Percentiles rank a stretch among this genome's conserved stretches.
Conservation (phyloP, 2,329 filamentous ascomycete species). For the Chaetothyriales sp. region DNA sequence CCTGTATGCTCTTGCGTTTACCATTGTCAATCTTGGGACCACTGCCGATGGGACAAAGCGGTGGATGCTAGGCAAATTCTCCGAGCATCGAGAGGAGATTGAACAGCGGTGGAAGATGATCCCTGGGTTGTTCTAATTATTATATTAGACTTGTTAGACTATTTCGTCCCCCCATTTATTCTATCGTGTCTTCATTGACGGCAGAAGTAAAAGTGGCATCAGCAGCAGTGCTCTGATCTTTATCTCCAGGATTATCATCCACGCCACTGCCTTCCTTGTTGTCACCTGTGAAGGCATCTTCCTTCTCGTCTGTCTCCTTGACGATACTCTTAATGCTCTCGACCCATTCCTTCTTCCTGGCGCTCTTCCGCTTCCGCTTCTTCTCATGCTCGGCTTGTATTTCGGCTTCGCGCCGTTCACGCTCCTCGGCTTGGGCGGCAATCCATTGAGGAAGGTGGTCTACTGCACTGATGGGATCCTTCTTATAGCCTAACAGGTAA, state of each 20-base stretch:
- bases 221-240: neutral
- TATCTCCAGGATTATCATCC: neutral
- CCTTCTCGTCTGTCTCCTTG: conserved; percentile 5
- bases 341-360: conserved; percentile 3
- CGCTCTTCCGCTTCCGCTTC: conserved; percentile 5
- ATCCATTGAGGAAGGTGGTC: conserved; percentile 30
- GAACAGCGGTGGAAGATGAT: conserved; percentile 9
- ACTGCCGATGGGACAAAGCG: conserved; percentile 62
- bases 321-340: conserved; percentile 8
- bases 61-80: conserved; percentile 66
- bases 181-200: neutral
- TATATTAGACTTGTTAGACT: neutral
- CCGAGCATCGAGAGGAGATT: conserved; percentile 5
- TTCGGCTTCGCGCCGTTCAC: conserved; percentile 11
- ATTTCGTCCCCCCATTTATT: neutral
- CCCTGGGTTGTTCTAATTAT: conserved; percentile 4
- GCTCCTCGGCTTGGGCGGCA: conserved; percentile 8
- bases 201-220: neutral
- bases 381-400: conserved; percentile 10
- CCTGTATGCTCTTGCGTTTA: conserved; percentile 54
- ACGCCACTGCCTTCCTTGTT: neutral
- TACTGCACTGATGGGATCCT: conserved; percentile 32
- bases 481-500: conserved; percentile 37
- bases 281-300: neutral
- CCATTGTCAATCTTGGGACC: conserved; percentile 61